Evolutionary conservation across 1,284 basidiomycete genomes (phyloP).

Genomic region (Moesziomyces globuligerus): DNA sequence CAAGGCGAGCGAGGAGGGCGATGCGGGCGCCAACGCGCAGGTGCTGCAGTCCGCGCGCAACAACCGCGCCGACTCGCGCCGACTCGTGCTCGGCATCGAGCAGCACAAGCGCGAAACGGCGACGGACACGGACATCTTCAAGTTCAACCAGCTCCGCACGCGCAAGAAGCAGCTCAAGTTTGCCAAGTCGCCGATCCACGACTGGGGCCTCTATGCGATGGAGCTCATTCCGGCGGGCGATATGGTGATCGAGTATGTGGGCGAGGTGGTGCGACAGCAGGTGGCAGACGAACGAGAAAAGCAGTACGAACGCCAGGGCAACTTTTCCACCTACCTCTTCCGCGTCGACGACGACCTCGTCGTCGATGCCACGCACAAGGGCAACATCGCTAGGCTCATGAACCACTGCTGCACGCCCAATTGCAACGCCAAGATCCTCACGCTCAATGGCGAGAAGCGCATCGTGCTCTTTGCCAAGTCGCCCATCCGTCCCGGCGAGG

Average conservation of each 20-base stretch:
- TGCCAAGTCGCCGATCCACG: constrained; percentile 94
- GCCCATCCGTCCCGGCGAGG: constrained; percentile 80
- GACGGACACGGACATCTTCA: constrained; percentile 75
- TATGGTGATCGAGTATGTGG: constrained; percentile 99
- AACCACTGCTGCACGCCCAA: constrained; percentile 94
- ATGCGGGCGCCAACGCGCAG: constrained; percentile 58
- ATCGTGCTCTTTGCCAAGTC: constrained; percentile 97
- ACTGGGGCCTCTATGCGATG: constrained; percentile 81
- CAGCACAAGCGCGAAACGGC: constrained; percentile 79
- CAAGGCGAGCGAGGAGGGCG: constrained; percentile 69
- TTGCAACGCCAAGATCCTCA: constrained; percentile 97
- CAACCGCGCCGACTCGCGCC: constrained; percentile 91
- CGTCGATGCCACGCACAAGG: constrained; percentile 98
- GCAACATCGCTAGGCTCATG: constrained; percentile 77
- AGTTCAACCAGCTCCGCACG: constrained; percentile 98
- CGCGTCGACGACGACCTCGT: constrained; percentile 70
- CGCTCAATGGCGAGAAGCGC: constrained; percentile 96
- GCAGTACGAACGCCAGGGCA: constrained; percentile 77
- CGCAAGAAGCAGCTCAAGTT: constrained; percentile 98
- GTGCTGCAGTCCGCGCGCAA: constrained; percentile 82
- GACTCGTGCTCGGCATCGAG: constrained; percentile 91
- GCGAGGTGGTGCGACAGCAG: constrained; percentile 92
- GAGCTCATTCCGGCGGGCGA: constrained; percentile 86
- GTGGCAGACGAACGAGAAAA: constrained; percentile 98
- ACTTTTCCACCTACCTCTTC: constrained; percentile 66